A percentile compares a stretch with the other conserved stretches of the same genome.
Conservation (phyloP, 2,329 filamentous ascomycete genomes). For the Calonectria pseudoreteaudii region DNA sequence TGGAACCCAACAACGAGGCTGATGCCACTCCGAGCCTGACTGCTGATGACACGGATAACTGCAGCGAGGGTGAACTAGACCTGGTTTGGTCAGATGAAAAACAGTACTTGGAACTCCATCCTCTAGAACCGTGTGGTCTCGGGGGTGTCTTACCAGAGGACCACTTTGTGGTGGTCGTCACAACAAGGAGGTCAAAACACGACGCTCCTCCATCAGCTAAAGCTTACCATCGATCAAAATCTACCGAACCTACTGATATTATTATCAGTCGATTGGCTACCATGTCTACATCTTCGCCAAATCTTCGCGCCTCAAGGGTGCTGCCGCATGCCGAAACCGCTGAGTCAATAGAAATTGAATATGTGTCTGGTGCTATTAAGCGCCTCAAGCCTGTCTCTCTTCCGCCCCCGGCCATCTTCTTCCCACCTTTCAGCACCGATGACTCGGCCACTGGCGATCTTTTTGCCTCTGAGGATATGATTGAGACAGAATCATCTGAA, state of each 20-base stretch:
- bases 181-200: slow-evolving; percentile 57
- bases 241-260: slow-evolving; percentile 50
- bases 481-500: slow-evolving; percentile 45
- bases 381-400: slow-evolving; percentile 60
- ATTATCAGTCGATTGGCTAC: slow-evolving; percentile 57
- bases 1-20: slow-evolving; percentile 44
- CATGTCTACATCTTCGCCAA: slow-evolving; percentile 55
- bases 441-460: slow-evolving; percentile 50
- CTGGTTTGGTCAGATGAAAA: slow-evolving; percentile 59
- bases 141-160: slow-evolving; percentile 73
- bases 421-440: slow-evolving; percentile 59
- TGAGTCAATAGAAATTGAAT: slow-evolving; percentile 56
- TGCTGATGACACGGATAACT: slow-evolving; percentile 51
- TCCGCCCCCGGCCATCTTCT: slow-evolving; percentile 65
- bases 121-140: slow-evolving; percentile 68
- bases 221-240: slow-evolving; percentile 18
- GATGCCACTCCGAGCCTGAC: slow-evolving; percentile 45
- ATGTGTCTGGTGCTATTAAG: slow-evolving; percentile 56
- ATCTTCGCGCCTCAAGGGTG: slow-evolving; percentile 9
- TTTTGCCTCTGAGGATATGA: slow-evolving; percentile 41
- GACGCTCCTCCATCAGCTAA: slow-evolving; percentile 24
- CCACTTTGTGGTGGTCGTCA: slow-evolving; percentile 69
- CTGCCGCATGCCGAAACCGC: neutral
- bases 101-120: slow-evolving; percentile 52
- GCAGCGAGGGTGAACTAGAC: slow-evolving; percentile 56